These are phyloP conservation scores for Leccinum fibrillosum DNA, from an alignment of 768 basidiomycete genomes.

Conservation along the genomic window DNA sequence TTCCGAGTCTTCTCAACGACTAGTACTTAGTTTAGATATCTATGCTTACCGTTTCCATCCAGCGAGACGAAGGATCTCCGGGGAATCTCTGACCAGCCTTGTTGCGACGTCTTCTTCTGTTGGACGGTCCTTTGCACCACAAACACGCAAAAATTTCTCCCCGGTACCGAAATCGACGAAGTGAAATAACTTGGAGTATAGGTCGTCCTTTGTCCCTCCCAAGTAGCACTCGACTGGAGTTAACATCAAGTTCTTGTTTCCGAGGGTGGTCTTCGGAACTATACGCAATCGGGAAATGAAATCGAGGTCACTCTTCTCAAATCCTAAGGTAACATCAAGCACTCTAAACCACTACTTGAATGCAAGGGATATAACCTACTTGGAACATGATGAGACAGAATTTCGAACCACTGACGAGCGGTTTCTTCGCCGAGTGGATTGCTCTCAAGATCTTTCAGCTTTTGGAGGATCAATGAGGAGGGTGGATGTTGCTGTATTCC, in stretches of 20 bases:
- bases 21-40: neutral
- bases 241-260: slow-evolving; percentile 36
- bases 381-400: slow-evolving; percentile 55
- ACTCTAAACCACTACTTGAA: slow-evolving; percentile 40
- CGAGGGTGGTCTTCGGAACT: slow-evolving; percentile 51
- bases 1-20: neutral
- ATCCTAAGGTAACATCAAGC: slow-evolving; percentile 39
- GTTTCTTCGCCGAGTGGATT: slow-evolving; percentile 49
- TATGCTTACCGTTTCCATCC: slow-evolving; percentile 44
- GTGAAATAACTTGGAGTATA: slow-evolving; percentile 76
- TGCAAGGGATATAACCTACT: slow-evolving; percentile 35
- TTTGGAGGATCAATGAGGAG: slow-evolving; percentile 48
- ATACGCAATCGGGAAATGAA: slow-evolving; percentile 54
- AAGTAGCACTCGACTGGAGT: slow-evolving; percentile 68
- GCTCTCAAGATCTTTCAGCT: slow-evolving; percentile 38
- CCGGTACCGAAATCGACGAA: slow-evolving; percentile 81
- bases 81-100: slow-evolving; percentile 61
- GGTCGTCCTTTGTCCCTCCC: slow-evolving; percentile 45
- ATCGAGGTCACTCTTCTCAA: slow-evolving; percentile 48
- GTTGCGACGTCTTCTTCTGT: slow-evolving; percentile 24
- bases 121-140: slow-evolving; percentile 21
- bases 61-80: slow-evolving; percentile 64
- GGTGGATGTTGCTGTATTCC: slow-evolving; percentile 48
- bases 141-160: slow-evolving; percentile 81
- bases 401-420: slow-evolving; percentile 62